Evolutionary conservation across 169 alveolate genomes (phyloP).

Genomic region (Cryptosporidium baileyi): DNA sequence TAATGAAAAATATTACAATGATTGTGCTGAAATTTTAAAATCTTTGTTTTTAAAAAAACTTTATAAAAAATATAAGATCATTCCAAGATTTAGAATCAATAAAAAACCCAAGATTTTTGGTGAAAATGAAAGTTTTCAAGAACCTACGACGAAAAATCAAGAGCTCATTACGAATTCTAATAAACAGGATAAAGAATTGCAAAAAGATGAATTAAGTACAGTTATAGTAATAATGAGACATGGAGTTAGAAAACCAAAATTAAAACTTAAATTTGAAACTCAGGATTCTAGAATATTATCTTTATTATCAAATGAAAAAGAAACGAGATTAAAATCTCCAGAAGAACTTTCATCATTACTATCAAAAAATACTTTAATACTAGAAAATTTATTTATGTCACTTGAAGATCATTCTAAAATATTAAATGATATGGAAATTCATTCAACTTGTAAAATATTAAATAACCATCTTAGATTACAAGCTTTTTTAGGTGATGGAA

Average conservation of each 20-base stretch:
- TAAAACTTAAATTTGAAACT: constrained; percentile 93
- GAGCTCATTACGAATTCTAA: too few species aligned
- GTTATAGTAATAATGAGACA: constrained; percentile 97
- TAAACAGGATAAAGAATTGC: constrained; percentile 36
- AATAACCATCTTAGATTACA: constrained; percentile 79
- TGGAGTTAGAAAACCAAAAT: constrained; percentile 97
- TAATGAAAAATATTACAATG: constrained; percentile 90
- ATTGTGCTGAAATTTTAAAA: constrained; percentile 82
- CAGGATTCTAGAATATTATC: constrained; percentile 81
- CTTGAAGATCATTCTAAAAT: constrained; percentile 71
- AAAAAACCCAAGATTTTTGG: constrained; percentile 73
- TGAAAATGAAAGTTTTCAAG: constrained; percentile 72
- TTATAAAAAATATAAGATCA: constrained; percentile 67
- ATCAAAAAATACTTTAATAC: constrained; percentile 65
- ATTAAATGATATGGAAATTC: constrained; percentile 51
- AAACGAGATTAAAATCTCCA: constrained; percentile 91
- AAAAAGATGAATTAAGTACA: constrained; percentile 90
- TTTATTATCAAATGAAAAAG: constrained; percentile 79
- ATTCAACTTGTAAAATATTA: constrained; percentile 39
- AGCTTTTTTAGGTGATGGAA: constrained; percentile 88
- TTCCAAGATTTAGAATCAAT: constrained; percentile 67
- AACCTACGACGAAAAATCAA: background rate
- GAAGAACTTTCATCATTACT: constrained; percentile 85
- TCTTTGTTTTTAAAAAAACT: constrained; percentile 6
- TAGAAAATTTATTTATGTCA: constrained; percentile 66